Conservation (phyloP, 2,329 filamentous ascomycete genomes). For the Cercospora sojina region DNA sequence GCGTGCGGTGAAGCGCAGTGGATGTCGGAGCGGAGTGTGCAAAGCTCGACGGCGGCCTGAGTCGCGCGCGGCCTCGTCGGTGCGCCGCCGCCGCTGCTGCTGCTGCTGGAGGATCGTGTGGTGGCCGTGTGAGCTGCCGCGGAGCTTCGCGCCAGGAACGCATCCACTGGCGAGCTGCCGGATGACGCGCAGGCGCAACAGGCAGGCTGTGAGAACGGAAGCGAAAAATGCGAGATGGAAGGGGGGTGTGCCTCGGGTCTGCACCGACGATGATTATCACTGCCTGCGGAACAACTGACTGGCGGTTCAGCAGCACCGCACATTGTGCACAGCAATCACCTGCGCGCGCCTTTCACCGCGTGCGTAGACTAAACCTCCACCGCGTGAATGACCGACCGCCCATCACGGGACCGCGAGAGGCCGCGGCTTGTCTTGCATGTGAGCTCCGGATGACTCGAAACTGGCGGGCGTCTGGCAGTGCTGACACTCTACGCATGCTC, state of each 20-base stretch:
- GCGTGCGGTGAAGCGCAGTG: background rate
- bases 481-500: background rate
- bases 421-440: constrained; percentile 7
- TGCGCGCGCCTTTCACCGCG: too few species aligned
- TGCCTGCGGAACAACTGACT: background rate
- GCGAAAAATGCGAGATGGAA: background rate
- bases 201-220: background rate
- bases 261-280: background rate
- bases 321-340: constrained; percentile 7
- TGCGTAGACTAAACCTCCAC: too few species aligned
- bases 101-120: background rate
- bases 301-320: too few species aligned
- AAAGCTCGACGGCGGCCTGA: too few species aligned
- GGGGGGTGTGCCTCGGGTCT: background rate
- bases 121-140: background rate
- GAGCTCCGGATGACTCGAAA: background rate
- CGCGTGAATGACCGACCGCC: constrained; percentile 10
- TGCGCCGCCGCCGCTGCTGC: background rate
- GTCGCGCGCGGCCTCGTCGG: background rate
- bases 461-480: background rate
- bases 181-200: background rate
- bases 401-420: constrained; percentile 1
- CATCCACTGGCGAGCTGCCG: background rate
- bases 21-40: background rate
- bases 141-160: constrained; percentile 7